These are phyloP conservation scores for Fusarium keratoplasticum DNA, from an alignment of 2,329 filamentous ascomycete species.

Conservation along the genomic window DNA sequence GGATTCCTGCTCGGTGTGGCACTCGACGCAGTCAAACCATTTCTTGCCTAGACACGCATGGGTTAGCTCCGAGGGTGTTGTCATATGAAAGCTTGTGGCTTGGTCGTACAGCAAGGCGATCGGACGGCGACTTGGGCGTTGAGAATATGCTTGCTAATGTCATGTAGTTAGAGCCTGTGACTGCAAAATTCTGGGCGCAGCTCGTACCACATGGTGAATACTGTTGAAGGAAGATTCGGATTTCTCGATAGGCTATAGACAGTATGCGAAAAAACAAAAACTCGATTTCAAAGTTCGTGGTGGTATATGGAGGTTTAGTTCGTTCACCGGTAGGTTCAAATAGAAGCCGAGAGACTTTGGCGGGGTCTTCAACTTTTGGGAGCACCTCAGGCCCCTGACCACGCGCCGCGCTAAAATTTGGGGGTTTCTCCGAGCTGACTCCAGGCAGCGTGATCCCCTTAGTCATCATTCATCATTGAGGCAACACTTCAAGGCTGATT, in stretches of 20 bases:
- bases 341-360: slow-evolving; percentile 24
- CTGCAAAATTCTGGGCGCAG: neutral
- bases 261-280: neutral
- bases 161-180: slow-evolving; percentile 10
- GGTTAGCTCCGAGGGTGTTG: neutral
- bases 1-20: slow-evolving; percentile 83
- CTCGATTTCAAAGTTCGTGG: neutral
- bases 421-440: neutral
- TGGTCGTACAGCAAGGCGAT: slow-evolving; percentile 86
- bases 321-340: slow-evolving; percentile 4
- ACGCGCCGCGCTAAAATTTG: slow-evolving; percentile 8
- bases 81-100: neutral
- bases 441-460: slow-evolving; percentile 14
- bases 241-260: neutral
- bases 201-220: slow-evolving; percentile 53
- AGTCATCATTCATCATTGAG: slow-evolving; percentile 30
- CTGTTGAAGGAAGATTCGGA: neutral
- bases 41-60: slow-evolving; percentile 73
- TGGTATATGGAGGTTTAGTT: neutral
- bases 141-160: slow-evolving; percentile 89
- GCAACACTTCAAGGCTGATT: slow-evolving; percentile 14
- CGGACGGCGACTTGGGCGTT: slow-evolving; percentile 98
- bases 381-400: slow-evolving; percentile 11
- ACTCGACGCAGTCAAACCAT: slow-evolving; percentile 99
- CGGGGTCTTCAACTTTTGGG: slow-evolving; percentile 26